Base-by-base conservation (phyloP, 768 basidiomycete genomes). In the Rhodotorula babjevae region DNA sequence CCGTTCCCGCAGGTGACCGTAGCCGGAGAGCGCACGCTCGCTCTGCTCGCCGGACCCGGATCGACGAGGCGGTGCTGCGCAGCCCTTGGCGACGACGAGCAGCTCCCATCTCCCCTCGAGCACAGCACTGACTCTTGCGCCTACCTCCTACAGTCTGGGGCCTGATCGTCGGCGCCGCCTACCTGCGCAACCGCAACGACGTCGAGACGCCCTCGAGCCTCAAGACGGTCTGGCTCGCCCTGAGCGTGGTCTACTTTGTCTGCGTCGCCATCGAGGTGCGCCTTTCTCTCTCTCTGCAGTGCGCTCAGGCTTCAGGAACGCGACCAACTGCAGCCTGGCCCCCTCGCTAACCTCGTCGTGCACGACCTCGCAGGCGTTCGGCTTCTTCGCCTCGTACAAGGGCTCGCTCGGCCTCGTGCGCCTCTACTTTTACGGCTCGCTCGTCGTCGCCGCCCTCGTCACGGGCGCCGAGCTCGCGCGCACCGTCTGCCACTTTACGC, bases 201-300 rank as follows among this genome's bases (percentile, higher is more conserved):
- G 40, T 36, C 10, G 31, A 31, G 58, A 40, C 59, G n/a, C 42
- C 64, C 33, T 15, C 46, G 27, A 55, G 31, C 25, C 12, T 74
- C 53, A 19, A 57, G 14, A 47, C 36, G 14, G 31, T 75, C 55
- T 71, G 71, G 63, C 44, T 75, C 60, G 59, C 59, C n/a, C 59
- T 74, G 29, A 63, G 56, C 11, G 36, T 71, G 46, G 63, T 75
- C 33, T 75, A 72, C 58, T 72, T 75, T 27, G 14, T 60, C 56
- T 65, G 57, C 57, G 21, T 55, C 27, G 74, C 60, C n/a, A 42
- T 72, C 47, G 74, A 75, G n/a, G 44, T 46, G 44, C 44, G 44
- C 9, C 36, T 9, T 9, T 5, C 36, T 36, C 36, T 36, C 36
- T 36, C 9, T 36, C 36, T 36, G 4, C 36, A 36, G n/a, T n/a